phyloP scores from a whole-genome alignment of 257 asterid species.

The Primulina tabacum region DNA sequence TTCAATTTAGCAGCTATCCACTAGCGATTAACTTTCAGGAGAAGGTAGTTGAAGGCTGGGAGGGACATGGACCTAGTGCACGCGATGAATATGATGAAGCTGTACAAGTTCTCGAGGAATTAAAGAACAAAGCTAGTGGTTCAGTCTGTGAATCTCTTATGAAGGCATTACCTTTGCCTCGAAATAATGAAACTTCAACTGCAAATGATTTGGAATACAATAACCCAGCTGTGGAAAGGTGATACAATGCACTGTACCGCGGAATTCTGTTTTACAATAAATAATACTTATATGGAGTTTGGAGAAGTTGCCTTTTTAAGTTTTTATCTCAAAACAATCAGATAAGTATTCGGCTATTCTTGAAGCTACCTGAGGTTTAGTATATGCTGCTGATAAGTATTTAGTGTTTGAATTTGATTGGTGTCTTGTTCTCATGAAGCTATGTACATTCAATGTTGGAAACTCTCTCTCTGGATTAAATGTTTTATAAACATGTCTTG shows the following conservation, averaged over 20 bases:
- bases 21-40: slow-evolving; percentile 78
- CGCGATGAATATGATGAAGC: slow-evolving; percentile 78
- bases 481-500: not conserved
- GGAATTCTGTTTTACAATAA: not conserved
- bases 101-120: slow-evolving; percentile 47
- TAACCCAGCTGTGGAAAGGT: slow-evolving; percentile 28
- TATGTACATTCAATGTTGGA: not conserved
- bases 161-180: slow-evolving; percentile 50
- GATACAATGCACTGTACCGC: slow-evolving; percentile 5
- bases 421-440: not conserved
- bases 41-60: slow-evolving; percentile 80
- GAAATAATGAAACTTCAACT: slow-evolving; percentile 21
- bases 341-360: not conserved
- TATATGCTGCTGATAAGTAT: not conserved
- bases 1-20: slow-evolving; percentile 57
- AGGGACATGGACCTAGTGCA: slow-evolving; percentile 72
- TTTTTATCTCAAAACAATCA: not conserved
- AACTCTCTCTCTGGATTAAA: not conserved
- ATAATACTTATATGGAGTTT: slow-evolving; percentile 3
- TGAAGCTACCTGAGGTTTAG: not conserved
- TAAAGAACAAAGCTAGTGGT: slow-evolving; percentile 52
- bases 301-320: not conserved
- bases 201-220: slow-evolving; percentile 19
- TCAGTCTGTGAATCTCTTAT: slow-evolving; percentile 39
- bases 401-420: not conserved